Percentiles rank a stretch among this genome's conserved stretches.
Evolutionary conservation across 2,329 filamentous ascomycete species (phyloP).

Genomic region (Penicillium sp.): DNA sequence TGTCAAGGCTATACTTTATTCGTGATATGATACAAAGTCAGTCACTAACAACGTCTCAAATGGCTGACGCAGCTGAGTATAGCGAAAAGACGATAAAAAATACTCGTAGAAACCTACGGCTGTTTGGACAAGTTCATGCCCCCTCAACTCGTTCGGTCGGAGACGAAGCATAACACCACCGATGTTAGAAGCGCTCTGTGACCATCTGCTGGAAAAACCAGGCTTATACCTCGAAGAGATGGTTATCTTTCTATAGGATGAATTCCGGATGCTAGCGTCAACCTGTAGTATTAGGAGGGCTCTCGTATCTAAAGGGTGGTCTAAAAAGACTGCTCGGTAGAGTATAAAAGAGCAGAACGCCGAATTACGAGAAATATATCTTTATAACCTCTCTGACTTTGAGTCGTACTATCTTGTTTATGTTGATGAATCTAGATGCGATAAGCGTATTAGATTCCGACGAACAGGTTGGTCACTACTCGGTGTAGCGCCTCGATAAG

Average conservation of each 20-base stretch:
- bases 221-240: no score
- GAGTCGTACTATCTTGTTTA: neutral
- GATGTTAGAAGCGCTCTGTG: no score
- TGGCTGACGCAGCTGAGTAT: neutral
- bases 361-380: conserved; percentile 39
- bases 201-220: no score
- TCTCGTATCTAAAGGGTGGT: conserved; percentile 16
- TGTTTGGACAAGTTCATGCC: neutral
- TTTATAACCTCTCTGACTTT: conserved; percentile 35
- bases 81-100: neutral
- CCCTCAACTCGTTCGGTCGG: no score
- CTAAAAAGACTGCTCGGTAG: conserved; percentile 25
- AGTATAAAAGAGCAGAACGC: conserved; percentile 36
- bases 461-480: neutral
- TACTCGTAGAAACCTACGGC: neutral
- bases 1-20: neutral
- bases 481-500: conserved; percentile 18
- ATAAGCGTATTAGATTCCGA: neutral
- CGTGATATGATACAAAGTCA: neutral
- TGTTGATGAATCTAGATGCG: neutral
- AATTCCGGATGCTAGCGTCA: no score
- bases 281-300: conserved; percentile 8
- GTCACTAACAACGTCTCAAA: neutral
- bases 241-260: no score
- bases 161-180: no score